Evolutionary conservation across 106 monocot species (phyloP).

Genomic region (Dendrobium huoshanense): DNA sequence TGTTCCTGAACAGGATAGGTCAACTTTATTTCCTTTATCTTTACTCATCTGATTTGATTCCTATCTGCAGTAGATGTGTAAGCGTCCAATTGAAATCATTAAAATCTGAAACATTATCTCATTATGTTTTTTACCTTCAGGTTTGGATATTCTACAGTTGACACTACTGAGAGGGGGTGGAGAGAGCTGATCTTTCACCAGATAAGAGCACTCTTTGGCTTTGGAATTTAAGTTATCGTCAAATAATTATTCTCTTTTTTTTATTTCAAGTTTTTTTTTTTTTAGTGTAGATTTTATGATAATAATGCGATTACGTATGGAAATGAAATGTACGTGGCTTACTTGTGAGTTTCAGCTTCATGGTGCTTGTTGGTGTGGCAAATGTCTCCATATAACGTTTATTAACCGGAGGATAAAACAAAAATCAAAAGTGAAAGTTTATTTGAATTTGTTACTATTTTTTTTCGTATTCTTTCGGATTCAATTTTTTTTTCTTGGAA

Average conservation of each 20-base stretch:
- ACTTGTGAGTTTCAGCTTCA: background rate
- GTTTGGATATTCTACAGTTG: slow-evolving; percentile 88
- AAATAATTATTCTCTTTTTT: slow-evolving; percentile 3
- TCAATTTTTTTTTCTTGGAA: background rate
- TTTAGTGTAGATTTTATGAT: background rate
- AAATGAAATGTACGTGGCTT: background rate
- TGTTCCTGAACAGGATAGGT: slow-evolving; percentile 93
- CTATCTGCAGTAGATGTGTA: background rate
- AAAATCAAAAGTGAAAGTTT: background rate
- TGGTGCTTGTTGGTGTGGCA: background rate
- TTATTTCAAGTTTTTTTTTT: background rate
- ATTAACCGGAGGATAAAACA: background rate
- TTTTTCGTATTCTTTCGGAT: background rate
- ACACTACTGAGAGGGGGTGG: slow-evolving; percentile 98
- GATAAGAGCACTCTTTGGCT: slow-evolving; percentile 89
- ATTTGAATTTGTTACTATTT: background rate
- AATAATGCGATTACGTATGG: background rate
- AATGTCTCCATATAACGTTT: background rate
- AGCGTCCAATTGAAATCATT: background rate
- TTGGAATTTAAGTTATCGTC: slow-evolving; percentile 54
- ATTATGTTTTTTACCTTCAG: slow-evolving; percentile 24
- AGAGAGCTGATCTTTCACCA: slow-evolving; percentile 92
- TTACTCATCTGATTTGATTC: background rate
- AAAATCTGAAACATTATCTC: background rate
- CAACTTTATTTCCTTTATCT: background rate